Evolutionary conservation across 192 early-diverging fungal species (phyloP).

Genomic region (Lobosporangium transversale): DNA sequence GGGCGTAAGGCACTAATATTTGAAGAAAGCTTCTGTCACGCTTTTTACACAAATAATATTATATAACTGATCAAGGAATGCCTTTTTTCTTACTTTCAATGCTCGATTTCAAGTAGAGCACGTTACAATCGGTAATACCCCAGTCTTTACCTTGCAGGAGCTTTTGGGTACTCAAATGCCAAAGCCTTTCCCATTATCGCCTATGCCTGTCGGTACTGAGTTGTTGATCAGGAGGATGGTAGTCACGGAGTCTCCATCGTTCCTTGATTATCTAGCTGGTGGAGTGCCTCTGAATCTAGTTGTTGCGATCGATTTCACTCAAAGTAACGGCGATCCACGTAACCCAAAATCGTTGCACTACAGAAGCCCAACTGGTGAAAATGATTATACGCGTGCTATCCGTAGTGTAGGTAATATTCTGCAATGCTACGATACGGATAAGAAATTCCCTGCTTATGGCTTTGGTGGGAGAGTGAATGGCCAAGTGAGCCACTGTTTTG

Average conservation of each 20-base stretch:
- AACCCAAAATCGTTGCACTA: conserved; percentile 62
- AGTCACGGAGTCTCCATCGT: conserved; percentile 55
- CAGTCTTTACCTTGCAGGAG: conserved; percentile 35
- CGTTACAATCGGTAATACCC: conserved; percentile 33
- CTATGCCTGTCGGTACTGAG: conserved; percentile 33
- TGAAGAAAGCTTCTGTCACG: not conserved
- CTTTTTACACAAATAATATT: not conserved
- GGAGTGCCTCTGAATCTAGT: conserved; percentile 61
- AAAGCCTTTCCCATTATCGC: conserved; percentile 41
- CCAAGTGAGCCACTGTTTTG: conserved; percentile 61
- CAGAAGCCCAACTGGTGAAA: conserved; percentile 43
- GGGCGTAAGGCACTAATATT: conserved; percentile 31
- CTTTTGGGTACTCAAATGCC: conserved; percentile 20
- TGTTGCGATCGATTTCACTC: conserved; percentile 71
- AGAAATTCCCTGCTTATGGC: conserved; percentile 65
- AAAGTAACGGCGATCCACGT: conserved; percentile 64
- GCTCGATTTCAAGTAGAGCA: conserved; percentile 38
- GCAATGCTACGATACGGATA: conserved; percentile 63
- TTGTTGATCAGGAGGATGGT: conserved; percentile 49
- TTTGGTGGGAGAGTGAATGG: conserved; percentile 66
- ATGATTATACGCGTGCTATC: conserved; percentile 67
- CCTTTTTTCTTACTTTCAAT: not conserved
- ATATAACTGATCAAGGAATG: not conserved
- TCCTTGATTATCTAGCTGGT: conserved; percentile 68
- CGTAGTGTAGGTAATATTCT: conserved; percentile 61